These are phyloP conservation scores for Colletotrichum incanum DNA, from an alignment of 2,329 filamentous ascomycete species.

Conservation along the genomic window DNA sequence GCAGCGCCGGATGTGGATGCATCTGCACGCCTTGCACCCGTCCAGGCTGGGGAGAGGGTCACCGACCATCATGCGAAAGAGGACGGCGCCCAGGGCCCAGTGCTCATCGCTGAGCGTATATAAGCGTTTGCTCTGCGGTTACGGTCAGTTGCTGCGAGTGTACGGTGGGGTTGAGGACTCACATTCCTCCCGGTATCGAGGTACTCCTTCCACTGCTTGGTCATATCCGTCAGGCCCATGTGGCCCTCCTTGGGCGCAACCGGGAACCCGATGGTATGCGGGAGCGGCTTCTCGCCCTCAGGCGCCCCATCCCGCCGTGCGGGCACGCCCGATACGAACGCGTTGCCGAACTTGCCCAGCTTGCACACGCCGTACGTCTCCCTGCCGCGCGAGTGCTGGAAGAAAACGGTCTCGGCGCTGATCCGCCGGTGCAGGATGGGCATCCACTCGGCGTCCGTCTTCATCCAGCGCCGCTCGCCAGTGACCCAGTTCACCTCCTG, in stretches of 20 bases:
- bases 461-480: conserved; percentile 31
- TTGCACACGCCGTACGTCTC: conserved; percentile 71
- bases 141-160: not conserved
- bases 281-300: conserved; percentile 24
- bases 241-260: conserved; percentile 35
- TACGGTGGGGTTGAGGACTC: not conserved
- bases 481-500: conserved; percentile 44
- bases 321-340: conserved; percentile 58
- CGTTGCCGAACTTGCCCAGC: conserved; percentile 64
- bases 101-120: conserved; percentile 58
- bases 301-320: conserved; percentile 23
- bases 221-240: conserved; percentile 30
- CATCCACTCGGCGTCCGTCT: conserved; percentile 62
- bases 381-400: conserved; percentile 62
- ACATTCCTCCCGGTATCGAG: conserved; percentile 21
- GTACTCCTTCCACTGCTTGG: conserved; percentile 36
- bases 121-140: conserved; percentile 48
- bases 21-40: conserved; percentile 49
- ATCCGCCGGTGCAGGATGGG: conserved; percentile 67
- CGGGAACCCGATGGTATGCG: conserved; percentile 21
- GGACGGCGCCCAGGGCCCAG: conserved; percentile 54
- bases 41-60: conserved; percentile 47
- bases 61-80: conserved; percentile 62
- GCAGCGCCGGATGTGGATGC: conserved; percentile 48
- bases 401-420: conserved; percentile 63